Conservation (phyloP, 2,329 filamentous ascomycete genomes). For the Didymella exigua region DNA sequence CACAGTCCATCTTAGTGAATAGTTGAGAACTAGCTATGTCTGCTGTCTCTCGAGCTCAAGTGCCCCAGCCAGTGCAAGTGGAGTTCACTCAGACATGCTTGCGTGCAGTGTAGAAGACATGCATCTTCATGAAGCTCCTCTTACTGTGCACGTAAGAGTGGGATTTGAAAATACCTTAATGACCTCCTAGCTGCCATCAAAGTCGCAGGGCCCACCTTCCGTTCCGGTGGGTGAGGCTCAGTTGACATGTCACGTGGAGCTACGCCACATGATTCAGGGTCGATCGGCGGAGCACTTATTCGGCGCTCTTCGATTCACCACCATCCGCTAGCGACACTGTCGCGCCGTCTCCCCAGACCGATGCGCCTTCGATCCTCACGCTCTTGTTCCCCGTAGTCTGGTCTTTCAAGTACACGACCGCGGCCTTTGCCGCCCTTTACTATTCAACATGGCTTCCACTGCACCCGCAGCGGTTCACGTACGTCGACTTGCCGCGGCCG, state of each 20-base stretch:
- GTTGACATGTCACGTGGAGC: constrained; percentile 22
- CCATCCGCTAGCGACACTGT: constrained; percentile 27
- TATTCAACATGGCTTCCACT: constrained; percentile 58
- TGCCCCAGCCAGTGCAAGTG: background rate
- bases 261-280: constrained; percentile 11
- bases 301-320: constrained; percentile 34
- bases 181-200: background rate
- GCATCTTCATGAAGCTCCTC: background rate
- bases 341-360: constrained; percentile 23
- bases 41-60: background rate
- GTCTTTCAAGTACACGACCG: constrained; percentile 22
- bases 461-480: constrained; percentile 56
- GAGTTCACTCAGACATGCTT: background rate
- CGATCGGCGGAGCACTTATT: constrained; percentile 28
- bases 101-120: background rate
- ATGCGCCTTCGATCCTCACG: constrained; percentile 27
- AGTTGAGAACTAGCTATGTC: background rate
- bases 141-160: background rate
- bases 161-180: background rate
- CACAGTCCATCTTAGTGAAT: background rate
- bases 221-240: constrained; percentile 7
- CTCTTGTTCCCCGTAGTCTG: constrained; percentile 20
- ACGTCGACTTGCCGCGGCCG: constrained; percentile 42
- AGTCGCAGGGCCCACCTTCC: background rate
- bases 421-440: constrained; percentile 41